These are phyloP conservation scores for Paraphaeosphaeria minitans DNA, from an alignment of 2,329 filamentous ascomycete genomes.

Conservation along the genomic window DNA sequence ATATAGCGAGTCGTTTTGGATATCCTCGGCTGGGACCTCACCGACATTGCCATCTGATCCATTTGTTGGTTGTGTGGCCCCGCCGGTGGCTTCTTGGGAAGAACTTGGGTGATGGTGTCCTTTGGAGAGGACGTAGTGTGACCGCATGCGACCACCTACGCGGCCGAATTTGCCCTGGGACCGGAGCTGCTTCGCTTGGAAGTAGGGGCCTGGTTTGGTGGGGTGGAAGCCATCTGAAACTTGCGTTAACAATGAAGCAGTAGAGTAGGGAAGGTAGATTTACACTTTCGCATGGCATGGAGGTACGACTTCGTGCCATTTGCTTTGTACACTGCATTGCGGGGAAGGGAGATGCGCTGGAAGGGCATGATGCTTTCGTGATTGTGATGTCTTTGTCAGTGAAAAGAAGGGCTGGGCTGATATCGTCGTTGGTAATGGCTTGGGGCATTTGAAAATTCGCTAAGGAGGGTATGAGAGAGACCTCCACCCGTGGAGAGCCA, in stretches of 20 bases:
- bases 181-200: constrained; percentile 25
- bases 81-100: background rate
- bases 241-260: background rate
- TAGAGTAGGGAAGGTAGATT: background rate
- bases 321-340: constrained; percentile 24
- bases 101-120: constrained; percentile 5
- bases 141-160: constrained; percentile 28
- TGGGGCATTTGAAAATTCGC: background rate
- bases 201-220: constrained; percentile 33
- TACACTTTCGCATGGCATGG: constrained; percentile 28
- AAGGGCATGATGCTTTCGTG: constrained; percentile 19
- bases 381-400: background rate
- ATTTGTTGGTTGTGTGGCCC: background rate
- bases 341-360: constrained; percentile 24
- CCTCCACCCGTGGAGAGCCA: too few relatives aligned
- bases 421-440: background rate
- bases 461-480: background rate
- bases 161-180: constrained; percentile 30
- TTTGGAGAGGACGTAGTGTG: constrained; percentile 27
- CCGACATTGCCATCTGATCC: constrained; percentile 12
- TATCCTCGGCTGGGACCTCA: constrained; percentile 27
- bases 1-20: constrained; percentile 42
- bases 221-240: constrained; percentile 28
- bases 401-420: background rate
- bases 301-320: constrained; percentile 25